Base-by-base conservation (phyloP, 2,329 filamentous ascomycete genomes). In the Didymella segeticola region DNA sequence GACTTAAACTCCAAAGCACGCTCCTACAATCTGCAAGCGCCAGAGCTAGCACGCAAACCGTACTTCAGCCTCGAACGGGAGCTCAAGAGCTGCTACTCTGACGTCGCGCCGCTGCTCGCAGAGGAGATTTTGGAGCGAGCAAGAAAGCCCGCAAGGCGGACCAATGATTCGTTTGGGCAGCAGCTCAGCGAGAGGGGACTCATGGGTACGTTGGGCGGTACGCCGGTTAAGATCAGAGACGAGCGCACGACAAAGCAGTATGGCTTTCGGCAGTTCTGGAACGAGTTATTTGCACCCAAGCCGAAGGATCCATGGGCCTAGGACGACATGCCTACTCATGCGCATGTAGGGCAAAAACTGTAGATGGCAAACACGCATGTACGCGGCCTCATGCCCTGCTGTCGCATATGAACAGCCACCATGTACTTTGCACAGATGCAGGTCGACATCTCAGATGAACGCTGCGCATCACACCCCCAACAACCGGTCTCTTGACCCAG, bases 11-110 rank as follows among this genome's bases (percentile, higher is more conserved):
- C 78, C 25, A 81, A 96, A 42, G 89, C 91, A 7, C 85, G 95
- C 22, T 90, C 90, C 12, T 99, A 99, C 79, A 98, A 98, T 66
- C 84, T 98, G 3, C 93, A 96, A 86, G 93, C 95, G 0, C 95
- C 95, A 0, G 88, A 91, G 48, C 82, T 96, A 1, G 93, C 93
- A 2, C 96, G 95, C 76, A 96, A 96, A 74, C 91, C 93, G 0
- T 98, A 98, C 74, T 92, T 91, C 69, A 87, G 82, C 2, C 84
- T 98, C 7, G 85, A 92, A 37, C 86, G 93, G 42, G 95, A 99
- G 75, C 81, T 98, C 14, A 82, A 82, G 25, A 81, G 84, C 2
- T 97, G 93, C 71, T 98, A 87, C 69, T 89, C 91, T 0, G 93
- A 96, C 56, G 88, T 96, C 1, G 93, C 93, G 6, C 91, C 91